phyloP scores from a whole-genome alignment of 1,284 basidiomycete species.

The Tilletia indica region DNA sequence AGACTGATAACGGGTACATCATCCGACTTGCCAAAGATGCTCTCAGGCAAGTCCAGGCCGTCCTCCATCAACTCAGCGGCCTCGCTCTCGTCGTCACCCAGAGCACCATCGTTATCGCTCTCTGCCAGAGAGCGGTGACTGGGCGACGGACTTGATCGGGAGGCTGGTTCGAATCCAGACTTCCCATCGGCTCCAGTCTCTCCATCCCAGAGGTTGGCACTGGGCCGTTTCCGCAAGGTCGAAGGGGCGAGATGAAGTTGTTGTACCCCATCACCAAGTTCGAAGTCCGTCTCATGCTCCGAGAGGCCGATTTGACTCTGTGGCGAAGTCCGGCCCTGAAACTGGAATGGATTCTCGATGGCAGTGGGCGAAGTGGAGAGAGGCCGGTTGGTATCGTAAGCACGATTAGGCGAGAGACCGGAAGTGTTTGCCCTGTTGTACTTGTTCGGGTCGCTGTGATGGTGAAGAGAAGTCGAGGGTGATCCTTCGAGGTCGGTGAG shows the following conservation, averaged over 20 bases:
- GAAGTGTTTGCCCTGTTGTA: conserved; percentile 19
- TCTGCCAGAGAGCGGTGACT: conserved; percentile 19
- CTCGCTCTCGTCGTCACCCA: conserved; percentile 34
- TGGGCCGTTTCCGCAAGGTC: conserved; percentile 29
- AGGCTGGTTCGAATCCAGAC: conserved; percentile 10
- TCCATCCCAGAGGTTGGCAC: conserved; percentile 33
- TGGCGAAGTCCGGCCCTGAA: not conserved
- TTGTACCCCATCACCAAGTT: conserved; percentile 33
- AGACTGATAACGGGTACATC: not conserved
- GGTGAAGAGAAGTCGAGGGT: conserved; percentile 16
- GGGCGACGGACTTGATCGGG: conserved; percentile 18
- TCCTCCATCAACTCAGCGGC: conserved; percentile 33
- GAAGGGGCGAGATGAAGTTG: conserved; percentile 37
- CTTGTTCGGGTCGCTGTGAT: conserved; percentile 18
- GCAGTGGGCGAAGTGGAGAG: conserved; percentile 11
- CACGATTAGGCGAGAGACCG: conserved; percentile 25
- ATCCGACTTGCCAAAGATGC: conserved; percentile 29
- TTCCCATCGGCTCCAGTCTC: not conserved
- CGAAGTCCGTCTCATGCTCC: conserved; percentile 34
- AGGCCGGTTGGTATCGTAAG: conserved; percentile 22
- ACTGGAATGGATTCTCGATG: not conserved
- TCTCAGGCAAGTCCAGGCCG: conserved; percentile 35
- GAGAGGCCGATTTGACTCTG: not conserved
- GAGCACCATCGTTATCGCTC: conserved; percentile 28
- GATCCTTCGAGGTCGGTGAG: conserved; percentile 38